Evolutionary conservation across 441 rosid species (phyloP).

Genomic region (Mallotus repandus): DNA sequence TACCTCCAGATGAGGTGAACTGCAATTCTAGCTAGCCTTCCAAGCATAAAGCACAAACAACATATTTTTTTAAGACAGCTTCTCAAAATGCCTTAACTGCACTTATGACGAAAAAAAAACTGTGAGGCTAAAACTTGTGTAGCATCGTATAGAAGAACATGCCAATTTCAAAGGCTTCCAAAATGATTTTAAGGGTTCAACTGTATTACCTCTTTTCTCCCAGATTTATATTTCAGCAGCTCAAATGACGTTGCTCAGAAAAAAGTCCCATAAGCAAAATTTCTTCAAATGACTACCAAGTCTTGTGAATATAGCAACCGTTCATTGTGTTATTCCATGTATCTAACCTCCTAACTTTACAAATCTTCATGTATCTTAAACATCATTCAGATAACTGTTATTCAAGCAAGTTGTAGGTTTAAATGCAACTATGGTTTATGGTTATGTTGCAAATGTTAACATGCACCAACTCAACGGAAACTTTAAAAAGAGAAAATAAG

Average conservation of each 20-base stretch:
- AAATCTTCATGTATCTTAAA: neutral
- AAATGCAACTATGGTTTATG: neutral
- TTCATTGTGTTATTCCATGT: neutral
- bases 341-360: neutral
- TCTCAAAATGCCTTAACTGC: slow-evolving; percentile 4
- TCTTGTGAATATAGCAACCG: neutral
- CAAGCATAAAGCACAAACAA: slow-evolving; percentile 15
- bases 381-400: neutral
- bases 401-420: neutral
- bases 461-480: neutral
- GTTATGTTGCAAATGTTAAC: neutral
- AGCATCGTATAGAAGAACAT: slow-evolving; percentile 8
- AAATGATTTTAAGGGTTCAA: neutral
- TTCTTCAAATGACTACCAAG: slow-evolving; percentile 7
- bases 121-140: slow-evolving; percentile 6
- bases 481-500: neutral
- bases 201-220: neutral
- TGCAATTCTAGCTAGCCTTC: slow-evolving; percentile 13
- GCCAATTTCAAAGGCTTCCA: slow-evolving; percentile 6
- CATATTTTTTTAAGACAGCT: neutral
- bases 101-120: neutral
- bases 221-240: neutral
- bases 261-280: slow-evolving; percentile 10
- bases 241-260: slow-evolving; percentile 4
- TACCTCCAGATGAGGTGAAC: neutral